Evolutionary conservation across 805 yeast species (phyloP).

Genomic region (Candida insectorum): DNA sequence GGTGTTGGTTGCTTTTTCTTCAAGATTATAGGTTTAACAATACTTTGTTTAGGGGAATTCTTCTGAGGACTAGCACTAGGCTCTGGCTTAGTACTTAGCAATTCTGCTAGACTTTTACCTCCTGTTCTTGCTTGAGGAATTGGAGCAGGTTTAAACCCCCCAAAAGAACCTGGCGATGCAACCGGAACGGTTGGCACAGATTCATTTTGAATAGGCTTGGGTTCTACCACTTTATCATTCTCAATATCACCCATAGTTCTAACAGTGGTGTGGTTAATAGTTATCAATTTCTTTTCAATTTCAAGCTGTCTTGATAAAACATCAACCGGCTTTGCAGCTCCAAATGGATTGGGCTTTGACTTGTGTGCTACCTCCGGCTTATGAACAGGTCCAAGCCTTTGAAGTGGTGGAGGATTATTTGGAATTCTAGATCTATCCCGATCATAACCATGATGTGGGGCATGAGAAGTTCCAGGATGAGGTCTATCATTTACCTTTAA

Average conservation of each 20-base stretch:
- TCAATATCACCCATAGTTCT: slow-evolving; percentile 15
- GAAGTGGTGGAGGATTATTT: slow-evolving; percentile 1
- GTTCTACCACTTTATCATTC: slow-evolving; percentile 1
- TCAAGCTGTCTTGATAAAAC: slow-evolving; percentile 62
- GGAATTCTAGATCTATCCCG: not conserved
- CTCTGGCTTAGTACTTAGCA: slow-evolving; percentile 24
- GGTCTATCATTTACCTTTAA: slow-evolving; percentile 1
- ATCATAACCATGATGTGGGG: not conserved
- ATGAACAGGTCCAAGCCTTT: slow-evolving; percentile 5
- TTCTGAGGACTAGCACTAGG: slow-evolving; percentile 10
- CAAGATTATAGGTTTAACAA: slow-evolving; percentile 34
- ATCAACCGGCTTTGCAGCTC: slow-evolving; percentile 84
- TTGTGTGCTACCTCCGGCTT: slow-evolving; percentile 14
- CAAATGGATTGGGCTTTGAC: slow-evolving; percentile 68
- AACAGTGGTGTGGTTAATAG: slow-evolving; percentile 30
- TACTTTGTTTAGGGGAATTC: slow-evolving; percentile 21
- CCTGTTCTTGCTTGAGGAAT: slow-evolving; percentile 14
- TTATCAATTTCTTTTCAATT: slow-evolving; percentile 43
- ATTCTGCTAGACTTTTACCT: slow-evolving; percentile 38
- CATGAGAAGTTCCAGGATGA: not conserved
- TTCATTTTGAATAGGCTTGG: slow-evolving; percentile 3
- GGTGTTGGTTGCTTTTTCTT: slow-evolving; percentile 26
- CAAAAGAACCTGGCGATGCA: not conserved
- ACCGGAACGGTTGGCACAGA: slow-evolving; percentile 3
- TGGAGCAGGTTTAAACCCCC: slow-evolving; percentile 15